phyloP scores from a whole-genome alignment of 2,329 filamentous ascomycete species.

The Penicillium sp. region DNA sequence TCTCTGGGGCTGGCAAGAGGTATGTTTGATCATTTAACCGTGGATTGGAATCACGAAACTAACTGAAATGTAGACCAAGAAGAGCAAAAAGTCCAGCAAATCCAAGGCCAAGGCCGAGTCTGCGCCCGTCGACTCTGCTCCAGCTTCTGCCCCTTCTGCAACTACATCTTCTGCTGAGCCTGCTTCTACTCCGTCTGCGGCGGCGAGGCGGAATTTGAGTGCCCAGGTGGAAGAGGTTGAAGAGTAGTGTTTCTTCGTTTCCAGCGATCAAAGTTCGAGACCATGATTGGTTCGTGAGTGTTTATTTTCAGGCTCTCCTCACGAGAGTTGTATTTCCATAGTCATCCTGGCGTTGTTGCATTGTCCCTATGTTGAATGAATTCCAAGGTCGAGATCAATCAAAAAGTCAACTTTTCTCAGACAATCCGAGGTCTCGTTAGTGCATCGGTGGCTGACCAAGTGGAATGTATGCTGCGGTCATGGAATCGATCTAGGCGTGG shows the following conservation, averaged over 20 bases:
- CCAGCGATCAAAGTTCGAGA: conserved; percentile 1
- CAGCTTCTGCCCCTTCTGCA: conserved; percentile 25
- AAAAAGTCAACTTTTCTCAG: neutral
- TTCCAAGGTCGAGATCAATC: conserved; percentile 1
- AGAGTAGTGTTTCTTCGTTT: conserved; percentile 31
- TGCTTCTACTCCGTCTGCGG: conserved; percentile 31
- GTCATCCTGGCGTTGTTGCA: conserved; percentile 1
- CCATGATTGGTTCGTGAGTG: neutral
- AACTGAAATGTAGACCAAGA: conserved; percentile 35
- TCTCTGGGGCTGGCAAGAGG: conserved; percentile 98
- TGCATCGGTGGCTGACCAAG: neutral
- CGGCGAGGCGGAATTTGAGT: conserved; percentile 42
- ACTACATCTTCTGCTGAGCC: conserved; percentile 41
- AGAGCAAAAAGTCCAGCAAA: conserved; percentile 43
- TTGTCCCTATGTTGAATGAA: neutral
- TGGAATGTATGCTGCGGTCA: neutral
- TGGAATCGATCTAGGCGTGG: too few relatives aligned
- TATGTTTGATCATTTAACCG: conserved; percentile 45
- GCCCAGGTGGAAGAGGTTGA: conserved; percentile 51
- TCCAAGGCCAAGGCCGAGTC: conserved; percentile 9
- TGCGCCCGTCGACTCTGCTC: conserved; percentile 6
- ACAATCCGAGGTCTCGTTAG: neutral
- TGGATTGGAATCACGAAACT: neutral
- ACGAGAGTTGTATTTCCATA: conserved; percentile 2
- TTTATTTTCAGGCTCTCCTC: neutral